phyloP scores from a whole-genome alignment of 192 early-diverging fungal species.

The Coemansia sp. region DNA sequence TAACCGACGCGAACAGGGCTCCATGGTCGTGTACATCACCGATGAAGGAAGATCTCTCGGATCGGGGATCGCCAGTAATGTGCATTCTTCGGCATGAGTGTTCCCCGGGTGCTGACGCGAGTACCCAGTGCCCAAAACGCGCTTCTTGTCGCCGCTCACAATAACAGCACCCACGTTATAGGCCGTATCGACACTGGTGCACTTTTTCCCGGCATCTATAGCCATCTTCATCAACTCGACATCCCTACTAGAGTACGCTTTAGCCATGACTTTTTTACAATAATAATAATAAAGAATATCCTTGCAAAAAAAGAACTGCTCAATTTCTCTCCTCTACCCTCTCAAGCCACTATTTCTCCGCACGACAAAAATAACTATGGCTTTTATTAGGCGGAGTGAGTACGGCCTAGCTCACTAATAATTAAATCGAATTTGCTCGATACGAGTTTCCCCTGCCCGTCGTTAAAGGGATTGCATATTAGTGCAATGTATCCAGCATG shows the following conservation, averaged over 20 bases:
- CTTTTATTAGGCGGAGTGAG: neutral
- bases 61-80: constrained; percentile 63
- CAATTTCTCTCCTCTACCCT: neutral
- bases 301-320: too few species aligned
- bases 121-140: constrained; percentile 77
- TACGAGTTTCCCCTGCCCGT: constrained; percentile 46
- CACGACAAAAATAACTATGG: constrained; percentile 1
- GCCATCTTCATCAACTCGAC: constrained; percentile 71
- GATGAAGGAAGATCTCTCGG: neutral
- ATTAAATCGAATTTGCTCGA: constrained; percentile 6
- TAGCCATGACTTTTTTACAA: neutral
- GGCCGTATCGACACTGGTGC: constrained; percentile 68
- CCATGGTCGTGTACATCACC: constrained; percentile 90
- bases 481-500: constrained; percentile 80
- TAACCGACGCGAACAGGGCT: constrained; percentile 85
- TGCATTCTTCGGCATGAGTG: constrained; percentile 96
- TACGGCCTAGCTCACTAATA: constrained; percentile 4
- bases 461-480: constrained; percentile 86
- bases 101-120: constrained; percentile 94
- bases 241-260: constrained; percentile 36
- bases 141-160: neutral
- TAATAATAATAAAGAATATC: neutral
- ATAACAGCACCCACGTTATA: constrained; percentile 95
- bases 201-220: constrained; percentile 71
- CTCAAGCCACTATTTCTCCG: neutral